Percentiles rank a stretch among this genome's conserved stretches.
phyloP scores from a whole-genome alignment of 2,329 filamentous ascomycete genomes.

The Verticillium zaregamsianum region DNA sequence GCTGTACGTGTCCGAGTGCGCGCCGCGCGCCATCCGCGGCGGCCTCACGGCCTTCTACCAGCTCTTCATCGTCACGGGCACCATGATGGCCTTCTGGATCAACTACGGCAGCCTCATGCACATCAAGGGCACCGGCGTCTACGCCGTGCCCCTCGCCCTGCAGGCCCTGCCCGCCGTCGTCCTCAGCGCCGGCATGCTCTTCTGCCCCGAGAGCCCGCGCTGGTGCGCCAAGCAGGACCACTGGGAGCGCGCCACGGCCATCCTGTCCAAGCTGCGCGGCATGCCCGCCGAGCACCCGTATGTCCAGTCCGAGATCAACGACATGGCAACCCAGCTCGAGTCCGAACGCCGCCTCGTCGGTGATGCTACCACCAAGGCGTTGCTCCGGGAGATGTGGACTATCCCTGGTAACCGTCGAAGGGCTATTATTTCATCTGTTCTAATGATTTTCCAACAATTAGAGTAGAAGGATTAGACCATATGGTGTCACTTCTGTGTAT shows the following conservation, averaged over 20 bases:
- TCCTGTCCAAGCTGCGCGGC: constrained; percentile 48
- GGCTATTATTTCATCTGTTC: constrained; percentile 55
- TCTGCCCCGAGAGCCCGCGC: constrained; percentile 59
- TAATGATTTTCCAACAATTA: constrained; percentile 70
- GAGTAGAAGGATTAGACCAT: too few species aligned
- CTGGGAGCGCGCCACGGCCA: constrained; percentile 57
- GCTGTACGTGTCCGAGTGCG: constrained; percentile 44
- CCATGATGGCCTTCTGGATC: constrained; percentile 44
- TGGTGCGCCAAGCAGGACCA: constrained; percentile 65
- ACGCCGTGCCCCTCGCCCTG: constrained; percentile 58
- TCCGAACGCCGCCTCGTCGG: constrained; percentile 55
- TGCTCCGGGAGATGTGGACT: constrained; percentile 61
- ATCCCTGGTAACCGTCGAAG: constrained; percentile 60
- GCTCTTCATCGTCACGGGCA: constrained; percentile 41
- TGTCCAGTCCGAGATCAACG: constrained; percentile 27
- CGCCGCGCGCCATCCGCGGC: constrained; percentile 45
- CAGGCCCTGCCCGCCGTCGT: constrained; percentile 56
- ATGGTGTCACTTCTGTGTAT: too few species aligned
- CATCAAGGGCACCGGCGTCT: constrained; percentile 43
- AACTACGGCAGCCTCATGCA: constrained; percentile 50
- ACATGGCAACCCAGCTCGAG: constrained; percentile 57
- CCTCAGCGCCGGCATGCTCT: constrained; percentile 55
- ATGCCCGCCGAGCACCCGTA: constrained; percentile 32
- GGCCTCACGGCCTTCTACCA: constrained; percentile 48
- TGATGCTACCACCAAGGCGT: constrained; percentile 48